Evolutionary conservation across 2,329 filamentous ascomycete species (phyloP), one percentile per base, ranked within the genome.

Genomic region (Cladosporium sp.): DNA sequence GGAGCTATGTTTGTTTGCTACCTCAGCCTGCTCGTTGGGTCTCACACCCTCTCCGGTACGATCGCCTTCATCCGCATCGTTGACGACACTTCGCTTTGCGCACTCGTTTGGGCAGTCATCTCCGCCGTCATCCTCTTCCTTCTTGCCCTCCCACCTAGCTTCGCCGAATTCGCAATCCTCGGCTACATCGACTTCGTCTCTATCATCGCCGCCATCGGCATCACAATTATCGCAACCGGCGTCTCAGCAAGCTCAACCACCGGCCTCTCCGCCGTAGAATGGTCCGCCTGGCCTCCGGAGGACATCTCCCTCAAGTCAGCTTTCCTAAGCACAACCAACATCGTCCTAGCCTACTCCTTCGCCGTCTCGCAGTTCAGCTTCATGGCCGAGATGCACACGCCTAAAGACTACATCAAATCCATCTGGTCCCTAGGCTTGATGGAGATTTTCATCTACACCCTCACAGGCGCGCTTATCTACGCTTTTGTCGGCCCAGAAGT

Each of bases 381-480:
- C 75, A 88, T 89, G 74, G 82, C 84, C 53, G 89, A 91, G 75
- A 81, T 92, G 75, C 85, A 86, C 74, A 82, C 88, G 46, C 88
- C 89, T 1, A 80, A 80, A 65, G 84, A 88, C 69, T 90, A 86
- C 76, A 82, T 85, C 65, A 89, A 89, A 76, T 80, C 80, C 2
- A 80, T 82, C 71, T 79, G 79, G 75, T 85, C 89, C 8, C 84
- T 93, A 62, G 84, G 84, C 70, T 75, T 89, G 46, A 84, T 90
- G 23, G 88, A 91, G 73, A 81, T 84, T 29, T 78, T 80, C 46
- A 83, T 92, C 53, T 92, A 92, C 76, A 80, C 89, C 33, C 72
- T 90, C 29, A 87, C 88, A 1, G 88, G 88, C 5, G 83, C 86
- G 7, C 83, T 91, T 44, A 87, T 91, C 71, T 92, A 92, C 78